These are phyloP conservation scores for Rosa chinensis DNA, from an alignment of 306 rosid species.

Conservation along the genomic window DNA sequence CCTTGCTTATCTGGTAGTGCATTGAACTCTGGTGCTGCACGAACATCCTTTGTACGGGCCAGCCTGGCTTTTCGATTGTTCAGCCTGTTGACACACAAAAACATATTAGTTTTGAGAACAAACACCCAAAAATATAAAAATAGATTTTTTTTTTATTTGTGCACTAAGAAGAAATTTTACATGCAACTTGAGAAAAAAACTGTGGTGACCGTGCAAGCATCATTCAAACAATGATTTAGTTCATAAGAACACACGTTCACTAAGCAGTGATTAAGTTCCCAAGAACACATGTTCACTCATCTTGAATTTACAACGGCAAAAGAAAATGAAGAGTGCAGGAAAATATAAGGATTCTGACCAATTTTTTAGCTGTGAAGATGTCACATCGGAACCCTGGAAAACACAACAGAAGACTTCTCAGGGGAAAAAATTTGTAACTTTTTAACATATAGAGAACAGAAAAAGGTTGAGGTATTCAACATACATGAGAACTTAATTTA, in stretches of 20 bases:
- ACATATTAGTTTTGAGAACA: neutral
- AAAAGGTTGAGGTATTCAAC: constrained; percentile 34
- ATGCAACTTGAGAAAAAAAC: neutral
- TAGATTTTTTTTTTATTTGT: neutral
- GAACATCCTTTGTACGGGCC: constrained; percentile 75
- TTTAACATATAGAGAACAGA: neutral
- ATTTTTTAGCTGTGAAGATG: constrained; percentile 85
- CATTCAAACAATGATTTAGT: neutral
- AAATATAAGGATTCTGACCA: constrained; percentile 52
- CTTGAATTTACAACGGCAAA: neutral
- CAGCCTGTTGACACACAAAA: constrained; percentile 54
- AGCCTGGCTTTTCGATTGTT: constrained; percentile 93
- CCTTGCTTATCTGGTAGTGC: constrained; percentile 54
- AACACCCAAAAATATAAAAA: neutral
- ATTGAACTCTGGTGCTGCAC: constrained; percentile 39
- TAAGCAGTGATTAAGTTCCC: neutral
- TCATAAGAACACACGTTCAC: neutral
- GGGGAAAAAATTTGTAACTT: constrained; percentile 18
- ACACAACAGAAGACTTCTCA: constrained; percentile 35
- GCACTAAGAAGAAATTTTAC: neutral
- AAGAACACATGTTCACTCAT: neutral
- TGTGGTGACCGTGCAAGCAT: neutral
- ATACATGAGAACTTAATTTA: constrained; percentile 67
- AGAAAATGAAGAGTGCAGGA: neutral
- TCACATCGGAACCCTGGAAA: constrained; percentile 88